A percentile compares a stretch with the other conserved stretches of the same genome.
Conservation (phyloP, 768 basidiomycete species). For the Suillus paluster region DNA sequence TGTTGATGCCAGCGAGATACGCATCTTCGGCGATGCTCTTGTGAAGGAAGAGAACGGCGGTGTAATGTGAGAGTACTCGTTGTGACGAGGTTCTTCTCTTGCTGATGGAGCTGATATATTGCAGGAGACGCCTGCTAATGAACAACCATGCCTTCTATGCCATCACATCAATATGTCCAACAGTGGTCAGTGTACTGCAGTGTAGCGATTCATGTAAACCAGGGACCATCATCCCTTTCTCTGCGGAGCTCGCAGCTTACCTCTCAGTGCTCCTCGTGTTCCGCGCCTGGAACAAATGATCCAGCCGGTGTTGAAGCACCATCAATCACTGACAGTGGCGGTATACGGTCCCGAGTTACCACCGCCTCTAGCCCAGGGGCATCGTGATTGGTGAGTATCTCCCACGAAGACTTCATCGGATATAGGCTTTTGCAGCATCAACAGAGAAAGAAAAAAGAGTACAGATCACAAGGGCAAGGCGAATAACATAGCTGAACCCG, state of each 20-base stretch:
- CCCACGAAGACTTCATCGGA: too few relatives aligned
- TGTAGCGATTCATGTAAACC: constrained; percentile 37
- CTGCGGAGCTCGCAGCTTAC: constrained; percentile 30
- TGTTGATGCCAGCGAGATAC: too few relatives aligned
- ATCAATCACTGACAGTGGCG: not conserved
- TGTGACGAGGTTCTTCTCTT: constrained; percentile 1
- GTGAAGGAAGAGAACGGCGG: constrained; percentile 44
- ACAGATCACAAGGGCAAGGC: too few relatives aligned
- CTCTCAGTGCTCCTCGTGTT: constrained; percentile 1
- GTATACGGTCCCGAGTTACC: too few relatives aligned
- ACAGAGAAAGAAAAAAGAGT: too few relatives aligned
- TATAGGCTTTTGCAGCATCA: too few relatives aligned
- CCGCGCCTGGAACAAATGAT: not conserved
- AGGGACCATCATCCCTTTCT: constrained; percentile 41
- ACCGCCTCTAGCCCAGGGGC: too few relatives aligned
- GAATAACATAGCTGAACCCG: too few relatives aligned
- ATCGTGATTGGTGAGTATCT: too few relatives aligned
- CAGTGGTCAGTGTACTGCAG: constrained; percentile 18
- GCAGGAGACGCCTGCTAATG: constrained; percentile 45
- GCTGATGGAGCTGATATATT: constrained; percentile 47
- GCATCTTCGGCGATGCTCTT: constrained; percentile 37
- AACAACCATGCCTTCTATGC: constrained; percentile 37
- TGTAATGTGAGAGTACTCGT: constrained; percentile 19
- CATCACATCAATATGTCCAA: constrained; percentile 42
- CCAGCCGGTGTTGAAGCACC: not conserved